Percentiles rank a stretch among this genome's conserved stretches.
phyloP scores from a whole-genome alignment of 192 early-diverging fungal genomes.

The Coemansia sp. region DNA sequence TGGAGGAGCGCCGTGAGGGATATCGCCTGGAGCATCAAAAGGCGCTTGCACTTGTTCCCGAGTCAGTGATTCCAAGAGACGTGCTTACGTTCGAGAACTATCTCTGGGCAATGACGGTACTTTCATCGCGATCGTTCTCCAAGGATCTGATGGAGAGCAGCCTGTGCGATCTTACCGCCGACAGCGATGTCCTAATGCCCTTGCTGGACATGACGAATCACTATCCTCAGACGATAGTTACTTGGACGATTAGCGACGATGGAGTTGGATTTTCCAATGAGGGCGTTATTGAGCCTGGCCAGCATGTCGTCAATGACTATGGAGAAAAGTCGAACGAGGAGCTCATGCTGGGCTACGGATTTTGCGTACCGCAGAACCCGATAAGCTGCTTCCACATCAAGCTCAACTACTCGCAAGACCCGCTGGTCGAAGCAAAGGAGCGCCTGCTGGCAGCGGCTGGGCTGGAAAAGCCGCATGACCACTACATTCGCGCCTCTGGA shows the following conservation, averaged over 20 bases:
- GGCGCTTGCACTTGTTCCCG: conserved; percentile 14
- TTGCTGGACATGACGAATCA: conserved; percentile 69
- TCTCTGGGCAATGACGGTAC: conserved; percentile 59
- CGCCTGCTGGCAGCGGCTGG: conserved; percentile 47
- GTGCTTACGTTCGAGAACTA: conserved; percentile 55
- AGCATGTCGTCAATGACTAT: conserved; percentile 67
- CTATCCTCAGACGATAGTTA: conserved; percentile 54
- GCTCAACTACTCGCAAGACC: conserved; percentile 63
- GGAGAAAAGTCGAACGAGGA: conserved; percentile 77
- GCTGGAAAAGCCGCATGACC: conserved; percentile 32
- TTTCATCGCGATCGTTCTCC: conserved; percentile 62
- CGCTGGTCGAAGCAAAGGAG: conserved; percentile 38
- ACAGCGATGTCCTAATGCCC: conserved; percentile 57
- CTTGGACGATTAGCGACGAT: conserved; percentile 51
- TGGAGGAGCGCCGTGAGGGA: conserved; percentile 38
- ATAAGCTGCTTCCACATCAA: conserved; percentile 60
- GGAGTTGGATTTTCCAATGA: conserved; percentile 53
- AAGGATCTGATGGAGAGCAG: conserved; percentile 54
- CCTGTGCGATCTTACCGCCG: conserved; percentile 7
- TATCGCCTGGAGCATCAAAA: conserved; percentile 36
- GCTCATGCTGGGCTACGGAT: conserved; percentile 68
- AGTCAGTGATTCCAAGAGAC: conserved; percentile 4
- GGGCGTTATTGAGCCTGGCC: conserved; percentile 27
- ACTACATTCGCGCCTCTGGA: conserved; percentile 49
- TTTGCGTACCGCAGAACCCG: conserved; percentile 61